phyloP scores from a whole-genome alignment of 306 rosid genomes.

The Castanopsis chinensis region DNA sequence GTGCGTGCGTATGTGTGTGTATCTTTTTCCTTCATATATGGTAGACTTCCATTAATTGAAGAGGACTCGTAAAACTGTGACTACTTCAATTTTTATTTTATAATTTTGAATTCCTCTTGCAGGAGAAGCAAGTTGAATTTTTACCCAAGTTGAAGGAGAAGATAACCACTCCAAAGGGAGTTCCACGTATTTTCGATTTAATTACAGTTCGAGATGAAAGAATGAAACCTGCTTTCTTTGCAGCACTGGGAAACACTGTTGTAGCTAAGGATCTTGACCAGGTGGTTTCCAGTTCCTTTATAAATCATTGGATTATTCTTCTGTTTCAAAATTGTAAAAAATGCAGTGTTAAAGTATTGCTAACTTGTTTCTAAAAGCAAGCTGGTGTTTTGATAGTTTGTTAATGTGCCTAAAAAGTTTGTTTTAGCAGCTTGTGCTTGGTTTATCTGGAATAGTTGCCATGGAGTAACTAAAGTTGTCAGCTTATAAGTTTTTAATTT shows the following conservation, averaged over 20 bases:
- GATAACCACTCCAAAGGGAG: conserved; percentile 75
- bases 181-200: conserved; percentile 85
- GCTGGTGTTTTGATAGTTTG: conserved; percentile 2
- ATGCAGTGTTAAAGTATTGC: neutral
- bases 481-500: neutral
- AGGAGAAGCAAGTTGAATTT: conserved; percentile 81
- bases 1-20: too few relatives aligned
- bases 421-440: neutral
- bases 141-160: conserved; percentile 60
- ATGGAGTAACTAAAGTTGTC: conserved; percentile 1
- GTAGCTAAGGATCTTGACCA: conserved; percentile 88
- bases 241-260: conserved; percentile 68
- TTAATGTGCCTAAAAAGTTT: neutral
- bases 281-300: conserved; percentile 43
- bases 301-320: neutral
- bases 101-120: conserved; percentile 13
- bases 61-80: neutral
- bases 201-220: conserved; percentile 74
- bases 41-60: neutral
- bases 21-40: neutral
- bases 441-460: conserved; percentile 12
- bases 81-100: conserved; percentile 7
- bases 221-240: conserved; percentile 89
- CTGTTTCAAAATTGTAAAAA: neutral
- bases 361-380: neutral